Conservation (phyloP, 768 basidiomycete genomes). For the Panus rudis region DNA sequence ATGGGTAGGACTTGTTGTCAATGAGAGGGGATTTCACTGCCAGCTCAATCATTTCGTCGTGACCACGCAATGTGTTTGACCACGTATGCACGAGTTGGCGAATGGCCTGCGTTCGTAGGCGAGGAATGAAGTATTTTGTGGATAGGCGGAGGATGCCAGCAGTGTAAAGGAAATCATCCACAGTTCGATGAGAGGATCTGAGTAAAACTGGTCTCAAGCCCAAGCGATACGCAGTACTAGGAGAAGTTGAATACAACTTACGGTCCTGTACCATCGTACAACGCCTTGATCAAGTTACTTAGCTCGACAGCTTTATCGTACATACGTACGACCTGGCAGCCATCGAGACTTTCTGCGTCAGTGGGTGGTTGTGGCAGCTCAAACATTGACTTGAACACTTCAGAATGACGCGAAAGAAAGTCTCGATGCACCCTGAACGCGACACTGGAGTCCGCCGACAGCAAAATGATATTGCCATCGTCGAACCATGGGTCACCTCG, state of each 20-base stretch:
- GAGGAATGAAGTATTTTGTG: constrained; percentile 52
- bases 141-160: constrained; percentile 51
- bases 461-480: constrained; percentile 51
- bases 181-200: constrained; percentile 30
- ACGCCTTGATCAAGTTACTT: constrained; percentile 41
- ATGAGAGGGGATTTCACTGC: constrained; percentile 37
- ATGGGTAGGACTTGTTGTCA: constrained; percentile 45
- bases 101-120: constrained; percentile 46
- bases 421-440: constrained; percentile 49
- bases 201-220: neutral
- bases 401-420: constrained; percentile 44
- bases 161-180: constrained; percentile 50
- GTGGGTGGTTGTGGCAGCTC: constrained; percentile 33
- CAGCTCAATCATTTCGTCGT: constrained; percentile 47
- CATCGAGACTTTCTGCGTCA: constrained; percentile 32
- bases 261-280: constrained; percentile 45
- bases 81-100: constrained; percentile 42
- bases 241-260: constrained; percentile 25
- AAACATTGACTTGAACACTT: constrained; percentile 51
- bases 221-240: constrained; percentile 2
- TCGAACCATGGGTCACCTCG: constrained; percentile 50
- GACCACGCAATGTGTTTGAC: constrained; percentile 46
- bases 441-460: constrained; percentile 28
- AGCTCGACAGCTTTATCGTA: constrained; percentile 45
- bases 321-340: constrained; percentile 46